Conservation (phyloP, 2,329 filamentous ascomycete genomes). For the Exophiala aquamarina region DNA sequence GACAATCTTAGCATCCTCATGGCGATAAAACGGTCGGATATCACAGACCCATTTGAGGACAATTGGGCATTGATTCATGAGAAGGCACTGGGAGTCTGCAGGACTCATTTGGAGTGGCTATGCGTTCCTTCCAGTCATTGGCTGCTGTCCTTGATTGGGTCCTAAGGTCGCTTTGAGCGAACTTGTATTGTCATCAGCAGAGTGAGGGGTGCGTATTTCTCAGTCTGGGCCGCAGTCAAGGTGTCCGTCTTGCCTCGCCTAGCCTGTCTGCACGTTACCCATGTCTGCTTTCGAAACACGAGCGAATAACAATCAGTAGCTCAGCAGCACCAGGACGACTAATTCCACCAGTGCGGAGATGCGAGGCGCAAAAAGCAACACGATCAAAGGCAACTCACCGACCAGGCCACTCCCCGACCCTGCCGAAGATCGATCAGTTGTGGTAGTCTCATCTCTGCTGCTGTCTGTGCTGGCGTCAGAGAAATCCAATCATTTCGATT, state of each 20-base stretch:
- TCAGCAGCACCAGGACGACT: slow-evolving; percentile 8
- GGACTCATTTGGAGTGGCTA: slow-evolving; percentile 15
- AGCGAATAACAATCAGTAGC: slow-evolving; percentile 14
- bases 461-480: slow-evolving; percentile 22
- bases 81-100: slow-evolving; percentile 8
- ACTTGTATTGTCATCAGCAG: slow-evolving; percentile 12
- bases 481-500: slow-evolving; percentile 12
- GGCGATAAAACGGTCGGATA: too few species aligned
- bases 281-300: slow-evolving; percentile 16
- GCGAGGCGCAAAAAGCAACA: slow-evolving; percentile 24
- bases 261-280: slow-evolving; percentile 10
- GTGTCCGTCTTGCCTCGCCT: slow-evolving; percentile 11
- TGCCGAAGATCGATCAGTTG: slow-evolving; percentile 19
- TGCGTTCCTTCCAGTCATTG: slow-evolving; percentile 12
- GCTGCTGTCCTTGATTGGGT: slow-evolving; percentile 10
- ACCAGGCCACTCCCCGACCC: slow-evolving; percentile 17
- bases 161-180: slow-evolving; percentile 13
- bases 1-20: too few species aligned
- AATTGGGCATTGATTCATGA: slow-evolving; percentile 15
- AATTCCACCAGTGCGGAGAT: slow-evolving; percentile 15
- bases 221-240: slow-evolving; percentile 18
- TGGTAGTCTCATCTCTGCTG: slow-evolving; percentile 19
- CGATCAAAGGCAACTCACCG: slow-evolving; percentile 20
- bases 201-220: slow-evolving; percentile 16
- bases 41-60: slow-evolving; percentile 15